These are phyloP conservation scores for Diaporthe citrichinensis DNA, from an alignment of 2,329 filamentous ascomycete species.

Conservation along the genomic window DNA sequence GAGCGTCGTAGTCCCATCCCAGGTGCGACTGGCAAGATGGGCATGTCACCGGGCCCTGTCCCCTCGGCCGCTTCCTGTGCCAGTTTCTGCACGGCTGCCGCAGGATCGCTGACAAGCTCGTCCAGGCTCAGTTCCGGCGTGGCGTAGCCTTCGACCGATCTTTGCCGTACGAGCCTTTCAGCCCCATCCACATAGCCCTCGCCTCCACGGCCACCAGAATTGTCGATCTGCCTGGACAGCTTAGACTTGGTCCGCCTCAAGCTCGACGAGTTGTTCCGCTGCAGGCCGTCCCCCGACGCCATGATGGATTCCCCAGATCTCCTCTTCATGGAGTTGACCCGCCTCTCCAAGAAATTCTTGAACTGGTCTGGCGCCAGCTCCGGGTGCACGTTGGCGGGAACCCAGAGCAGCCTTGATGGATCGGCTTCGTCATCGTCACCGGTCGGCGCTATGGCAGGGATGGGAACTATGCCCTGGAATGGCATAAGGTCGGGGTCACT, in stretches of 20 bases:
- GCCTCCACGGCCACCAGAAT: slow-evolving; percentile 68
- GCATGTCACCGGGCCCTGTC: slow-evolving; percentile 75
- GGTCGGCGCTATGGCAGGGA: slow-evolving; percentile 80
- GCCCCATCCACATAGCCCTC: slow-evolving; percentile 86
- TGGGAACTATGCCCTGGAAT: slow-evolving; percentile 76
- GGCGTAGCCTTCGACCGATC: slow-evolving; percentile 70
- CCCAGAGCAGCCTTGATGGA: slow-evolving; percentile 91
- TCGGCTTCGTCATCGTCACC: slow-evolving; percentile 88
- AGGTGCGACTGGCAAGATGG: slow-evolving; percentile 84
- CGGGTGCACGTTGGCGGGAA: slow-evolving; percentile 92
- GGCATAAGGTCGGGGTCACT: slow-evolving; percentile 83
- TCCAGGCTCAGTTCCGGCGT: slow-evolving; percentile 80
- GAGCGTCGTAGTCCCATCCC: slow-evolving; percentile 89
- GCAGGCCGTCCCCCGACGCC: slow-evolving; percentile 61
- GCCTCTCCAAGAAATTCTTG: slow-evolving; percentile 94
- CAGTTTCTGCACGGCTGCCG: slow-evolving; percentile 78
- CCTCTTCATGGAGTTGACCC: slow-evolving; percentile 89
- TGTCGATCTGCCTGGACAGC: slow-evolving; percentile 92
- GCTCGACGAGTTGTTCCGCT: slow-evolving; percentile 56
- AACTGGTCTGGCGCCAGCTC: slow-evolving; percentile 97
- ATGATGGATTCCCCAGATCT: slow-evolving; percentile 81
- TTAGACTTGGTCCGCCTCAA: slow-evolving; percentile 93
- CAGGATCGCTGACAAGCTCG: slow-evolving; percentile 85
- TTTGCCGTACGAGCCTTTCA: slow-evolving; percentile 81
- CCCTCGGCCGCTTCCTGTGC: slow-evolving; percentile 64